These are phyloP conservation scores for Bipolaris cookei DNA, from an alignment of 2,329 filamentous ascomycete species.

Conservation along the genomic window DNA sequence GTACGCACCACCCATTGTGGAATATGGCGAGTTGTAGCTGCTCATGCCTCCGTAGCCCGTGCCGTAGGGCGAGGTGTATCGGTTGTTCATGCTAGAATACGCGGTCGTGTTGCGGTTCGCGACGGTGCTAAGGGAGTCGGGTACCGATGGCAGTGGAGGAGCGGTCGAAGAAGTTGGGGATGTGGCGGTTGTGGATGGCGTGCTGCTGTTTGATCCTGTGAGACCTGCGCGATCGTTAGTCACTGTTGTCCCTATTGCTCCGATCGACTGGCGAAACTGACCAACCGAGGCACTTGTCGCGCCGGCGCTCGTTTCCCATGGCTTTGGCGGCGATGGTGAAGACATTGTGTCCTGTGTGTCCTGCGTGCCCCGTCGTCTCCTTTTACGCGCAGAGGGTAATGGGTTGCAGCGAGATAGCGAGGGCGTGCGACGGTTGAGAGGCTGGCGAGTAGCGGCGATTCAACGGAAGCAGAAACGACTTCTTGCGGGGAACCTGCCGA, in stretches of 20 bases:
- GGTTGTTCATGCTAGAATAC: constrained; percentile 71
- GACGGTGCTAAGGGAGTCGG: constrained; percentile 75
- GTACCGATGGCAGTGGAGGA: constrained; percentile 80
- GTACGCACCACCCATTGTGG: constrained; percentile 55
- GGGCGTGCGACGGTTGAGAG: constrained; percentile 10
- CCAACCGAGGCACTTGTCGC: constrained; percentile 52
- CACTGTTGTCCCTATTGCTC: constrained; percentile 21
- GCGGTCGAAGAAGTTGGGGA: constrained; percentile 49
- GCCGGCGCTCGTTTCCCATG: constrained; percentile 86
- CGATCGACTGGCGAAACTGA: constrained; percentile 30
- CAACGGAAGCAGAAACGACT: constrained; percentile 5
- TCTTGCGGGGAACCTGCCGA: constrained; percentile 18
- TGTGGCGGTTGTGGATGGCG: constrained; percentile 51
- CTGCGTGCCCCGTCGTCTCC: constrained; percentile 22
- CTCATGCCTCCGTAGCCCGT: constrained; percentile 57
- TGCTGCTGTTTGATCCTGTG: constrained; percentile 44
- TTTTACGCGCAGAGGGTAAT: constrained; percentile 22
- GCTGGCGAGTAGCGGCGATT: constrained; percentile 15
- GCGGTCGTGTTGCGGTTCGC: constrained; percentile 88
- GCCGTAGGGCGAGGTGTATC: constrained; percentile 59
- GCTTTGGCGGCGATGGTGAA: constrained; percentile 85
- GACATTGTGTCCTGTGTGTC: constrained; percentile 55
- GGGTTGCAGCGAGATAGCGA: constrained; percentile 11
- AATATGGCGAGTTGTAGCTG: constrained; percentile 63
- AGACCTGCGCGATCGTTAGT: constrained; percentile 42